Percentiles rank a stretch among this genome's conserved stretches.
Conservation (phyloP, 2,329 filamentous ascomycete genomes). For the Ramularia endophylla region DNA sequence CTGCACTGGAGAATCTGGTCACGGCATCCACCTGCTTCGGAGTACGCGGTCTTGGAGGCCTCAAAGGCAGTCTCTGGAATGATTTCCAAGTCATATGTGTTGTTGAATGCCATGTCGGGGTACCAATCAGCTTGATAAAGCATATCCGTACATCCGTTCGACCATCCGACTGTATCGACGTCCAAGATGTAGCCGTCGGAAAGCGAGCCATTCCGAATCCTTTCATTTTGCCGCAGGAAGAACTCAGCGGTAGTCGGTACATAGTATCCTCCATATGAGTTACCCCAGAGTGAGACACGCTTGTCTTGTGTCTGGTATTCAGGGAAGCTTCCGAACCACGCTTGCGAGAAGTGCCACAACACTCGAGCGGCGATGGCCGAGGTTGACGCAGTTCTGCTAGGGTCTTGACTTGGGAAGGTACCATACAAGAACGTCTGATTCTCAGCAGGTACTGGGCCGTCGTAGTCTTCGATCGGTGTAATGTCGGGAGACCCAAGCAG, state of each 20-base stretch:
- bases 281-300: constrained; percentile 17
- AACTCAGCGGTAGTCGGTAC: constrained; percentile 54
- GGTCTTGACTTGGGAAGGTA: constrained; percentile 16
- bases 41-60: constrained; percentile 37
- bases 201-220: constrained; percentile 35
- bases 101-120: constrained; percentile 53
- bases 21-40: constrained; percentile 45
- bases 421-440: constrained; percentile 21
- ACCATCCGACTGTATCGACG: constrained; percentile 57
- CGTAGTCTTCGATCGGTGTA: constrained; percentile 15
- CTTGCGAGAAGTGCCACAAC: constrained; percentile 58
- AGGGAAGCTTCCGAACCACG: constrained; percentile 32
- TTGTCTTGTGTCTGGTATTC: constrained; percentile 14
- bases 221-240: constrained; percentile 55
- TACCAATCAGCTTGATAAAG: constrained; percentile 53
- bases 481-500: constrained; percentile 31
- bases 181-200: constrained; percentile 44
- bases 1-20: constrained; percentile 47
- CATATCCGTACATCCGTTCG: constrained; percentile 65
- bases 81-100: constrained; percentile 57
- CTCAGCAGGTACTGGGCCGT: constrained; percentile 10
- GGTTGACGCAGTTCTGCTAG: constrained; percentile 12
- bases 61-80: constrained; percentile 43
- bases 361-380: constrained; percentile 31
- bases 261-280: constrained; percentile 50